Evolutionary conservation across 345 rosid species (phyloP), one percentile per base, ranked within the genome.

Genomic region (Lagerstroemia speciosa): DNA sequence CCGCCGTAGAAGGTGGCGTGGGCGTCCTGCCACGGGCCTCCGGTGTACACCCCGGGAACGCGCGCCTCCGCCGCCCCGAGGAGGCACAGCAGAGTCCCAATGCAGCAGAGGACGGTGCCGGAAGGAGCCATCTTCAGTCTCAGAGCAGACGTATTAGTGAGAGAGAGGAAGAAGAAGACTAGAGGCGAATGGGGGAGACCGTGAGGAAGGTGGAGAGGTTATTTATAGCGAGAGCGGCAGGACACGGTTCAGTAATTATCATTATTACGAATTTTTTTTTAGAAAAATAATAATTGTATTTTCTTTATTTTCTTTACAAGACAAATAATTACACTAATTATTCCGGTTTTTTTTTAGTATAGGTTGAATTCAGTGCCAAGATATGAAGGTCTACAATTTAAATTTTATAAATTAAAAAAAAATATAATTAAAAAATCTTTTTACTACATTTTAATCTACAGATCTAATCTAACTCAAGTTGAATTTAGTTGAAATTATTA

Each of bases 1-100:
- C 89, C 89, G 58, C 89, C 89, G 60, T 85, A 85, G 79, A 85
- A 85, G 32, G 89, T 85, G 68, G 87, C 89, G 61, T 83, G 87
- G 50, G 84, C 87, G 12, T 41, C 67, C 62, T 81, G 69, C 89
- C 89, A 85, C 5, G 64, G 7, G 1, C 82, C 78, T 3, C 78
- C 81, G 45, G 75, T 2, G 79, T 62, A 85, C 40, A 75, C 78
- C 0, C 83, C 86, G 0, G 83, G 83, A 72, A 83, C 76, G 64
- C 40, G 72, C 43, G 85, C 81, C 34, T 71, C 62, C 3, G 69
- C 76, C 7, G 22, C 48, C 3, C 50, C 50, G 30, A 71, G 58
- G 17, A 78, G 69, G 10, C 58, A 76, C 2, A 83, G 64, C n/a
- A 77, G 70, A n/a, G 72, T 67, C 3, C 55, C 38, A 68, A 69